Conservation (phyloP, 805 yeast genomes). For the Ogataea trehaloabstinens region DNA sequence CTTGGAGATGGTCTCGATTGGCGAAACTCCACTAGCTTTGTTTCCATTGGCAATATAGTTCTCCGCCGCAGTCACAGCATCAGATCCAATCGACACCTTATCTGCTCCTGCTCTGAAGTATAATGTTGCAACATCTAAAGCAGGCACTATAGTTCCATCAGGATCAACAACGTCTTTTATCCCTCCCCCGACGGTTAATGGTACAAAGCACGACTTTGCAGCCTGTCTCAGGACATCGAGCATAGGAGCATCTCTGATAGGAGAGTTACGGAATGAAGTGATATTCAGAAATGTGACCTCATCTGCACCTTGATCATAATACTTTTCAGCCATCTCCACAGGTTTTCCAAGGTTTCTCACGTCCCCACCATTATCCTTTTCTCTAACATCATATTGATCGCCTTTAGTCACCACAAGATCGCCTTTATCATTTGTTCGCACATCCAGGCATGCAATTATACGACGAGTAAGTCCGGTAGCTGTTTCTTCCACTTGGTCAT, state of each 20-base stretch:
- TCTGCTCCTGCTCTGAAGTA: constrained; percentile 98
- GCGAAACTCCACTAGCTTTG: constrained; percentile 68
- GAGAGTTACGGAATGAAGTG: constrained; percentile 94
- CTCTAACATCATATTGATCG: constrained; percentile 97
- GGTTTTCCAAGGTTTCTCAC: constrained; percentile 97
- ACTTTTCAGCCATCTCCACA: constrained; percentile 86
- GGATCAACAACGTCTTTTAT: constrained; percentile 89
- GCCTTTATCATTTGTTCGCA: constrained; percentile 91
- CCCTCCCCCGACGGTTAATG: constrained; percentile 98
- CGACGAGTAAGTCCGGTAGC: constrained; percentile 76
- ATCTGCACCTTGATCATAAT: constrained; percentile 94
- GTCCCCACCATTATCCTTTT: constrained; percentile 52
- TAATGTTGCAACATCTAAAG: constrained; percentile 84
- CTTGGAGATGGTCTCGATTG: constrained; percentile 89
- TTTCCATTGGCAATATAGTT: constrained; percentile 60
- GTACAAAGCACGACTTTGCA: constrained; percentile 91
- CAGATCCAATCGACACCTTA: constrained; percentile 96
- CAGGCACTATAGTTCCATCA: constrained; percentile 74
- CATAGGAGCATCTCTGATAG: constrained; percentile 93
- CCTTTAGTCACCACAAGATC: constrained; percentile 98
- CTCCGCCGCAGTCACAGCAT: constrained; percentile 92
- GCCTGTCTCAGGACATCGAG: constrained; percentile 78
- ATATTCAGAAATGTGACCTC: constrained; percentile 94
- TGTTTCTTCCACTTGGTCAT: constrained; percentile 22
- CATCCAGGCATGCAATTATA: constrained; percentile 94